Percentiles rank a stretch among this genome's conserved stretches.
Evolutionary conservation across 2,329 filamentous ascomycete species (phyloP).

Genomic region (Aspergillus ibericus): DNA sequence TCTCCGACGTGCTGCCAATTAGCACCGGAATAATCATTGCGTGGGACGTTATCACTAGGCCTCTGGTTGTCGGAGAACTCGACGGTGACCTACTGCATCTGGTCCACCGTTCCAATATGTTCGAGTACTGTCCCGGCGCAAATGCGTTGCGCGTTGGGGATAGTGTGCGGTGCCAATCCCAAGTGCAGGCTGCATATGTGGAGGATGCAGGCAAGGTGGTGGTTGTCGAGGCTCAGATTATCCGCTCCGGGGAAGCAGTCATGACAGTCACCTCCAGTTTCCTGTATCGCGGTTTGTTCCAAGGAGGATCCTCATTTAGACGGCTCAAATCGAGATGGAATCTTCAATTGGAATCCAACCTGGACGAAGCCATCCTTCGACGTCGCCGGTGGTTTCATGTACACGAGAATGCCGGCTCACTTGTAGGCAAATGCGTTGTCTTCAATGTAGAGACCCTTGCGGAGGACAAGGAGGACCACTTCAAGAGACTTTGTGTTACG

Average conservation of each 20-base stretch:
- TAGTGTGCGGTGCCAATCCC: conserved; percentile 12
- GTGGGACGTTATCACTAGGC: conserved; percentile 17
- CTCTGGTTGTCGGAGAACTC: conserved; percentile 6
- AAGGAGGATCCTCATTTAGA: conserved; percentile 1
- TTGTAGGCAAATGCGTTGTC: conserved; percentile 12
- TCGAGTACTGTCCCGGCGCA: conserved; percentile 11
- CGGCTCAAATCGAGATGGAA: conserved; percentile 2
- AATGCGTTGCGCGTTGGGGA: conserved; percentile 14
- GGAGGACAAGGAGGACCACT: not conserved
- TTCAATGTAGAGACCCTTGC: conserved; percentile 13
- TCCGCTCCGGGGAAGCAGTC: conserved; percentile 11
- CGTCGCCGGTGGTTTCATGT: conserved; percentile 16
- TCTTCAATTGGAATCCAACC: conserved; percentile 2
- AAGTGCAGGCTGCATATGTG: conserved; percentile 12
- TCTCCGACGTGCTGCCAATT: conserved; percentile 12
- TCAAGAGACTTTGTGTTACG: conserved; percentile 7
- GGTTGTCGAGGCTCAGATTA: conserved; percentile 11
- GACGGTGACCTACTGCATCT: conserved; percentile 17
- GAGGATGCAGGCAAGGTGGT: conserved; percentile 15
- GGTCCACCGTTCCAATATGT: conserved; percentile 19
- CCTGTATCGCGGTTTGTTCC: conserved; percentile 8
- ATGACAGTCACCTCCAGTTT: conserved; percentile 18
- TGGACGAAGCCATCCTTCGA: conserved; percentile 14
- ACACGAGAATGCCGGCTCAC: not conserved
- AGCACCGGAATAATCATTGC: conserved; percentile 16